These are phyloP conservation scores for Hypoxylon rubiginosum DNA, from an alignment of 2,329 filamentous ascomycete genomes.

Conservation along the genomic window DNA sequence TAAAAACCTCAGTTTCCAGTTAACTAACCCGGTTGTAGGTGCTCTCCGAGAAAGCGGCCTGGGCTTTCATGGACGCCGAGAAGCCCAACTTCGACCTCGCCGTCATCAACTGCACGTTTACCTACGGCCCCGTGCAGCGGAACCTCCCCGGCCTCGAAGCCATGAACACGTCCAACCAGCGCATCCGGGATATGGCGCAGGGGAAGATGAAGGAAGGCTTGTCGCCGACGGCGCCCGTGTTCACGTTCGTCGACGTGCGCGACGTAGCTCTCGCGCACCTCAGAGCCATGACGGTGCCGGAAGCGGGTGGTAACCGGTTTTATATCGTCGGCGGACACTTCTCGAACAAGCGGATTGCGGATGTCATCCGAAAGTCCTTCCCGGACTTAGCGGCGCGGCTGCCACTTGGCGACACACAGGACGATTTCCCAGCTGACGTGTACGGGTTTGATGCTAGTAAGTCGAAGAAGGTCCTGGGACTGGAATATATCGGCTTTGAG, in stretches of 20 bases:
- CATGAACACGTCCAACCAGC: slow-evolving; percentile 80
- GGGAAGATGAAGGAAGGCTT: slow-evolving; percentile 72
- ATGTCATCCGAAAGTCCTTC: slow-evolving; percentile 68
- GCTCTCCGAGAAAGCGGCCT: slow-evolving; percentile 76
- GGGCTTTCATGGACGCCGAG: slow-evolving; percentile 71
- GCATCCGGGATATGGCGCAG: slow-evolving; percentile 72
- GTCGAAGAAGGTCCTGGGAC: slow-evolving; percentile 67
- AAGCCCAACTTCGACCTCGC: slow-evolving; percentile 71
- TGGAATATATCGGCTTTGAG: slow-evolving; percentile 71
- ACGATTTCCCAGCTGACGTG: slow-evolving; percentile 61
- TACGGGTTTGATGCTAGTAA: slow-evolving; percentile 69
- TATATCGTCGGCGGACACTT: slow-evolving; percentile 73
- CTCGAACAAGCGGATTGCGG: slow-evolving; percentile 69
- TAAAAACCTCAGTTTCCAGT: neutral
- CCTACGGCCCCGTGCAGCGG: slow-evolving; percentile 74
- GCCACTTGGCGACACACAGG: slow-evolving; percentile 57
- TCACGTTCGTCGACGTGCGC: slow-evolving; percentile 71
- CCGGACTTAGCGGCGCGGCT: slow-evolving; percentile 64
- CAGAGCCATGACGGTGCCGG: slow-evolving; percentile 67
- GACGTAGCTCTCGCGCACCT: slow-evolving; percentile 75
- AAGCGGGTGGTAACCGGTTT: slow-evolving; percentile 72
- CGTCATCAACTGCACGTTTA: slow-evolving; percentile 73
- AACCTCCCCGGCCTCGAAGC: slow-evolving; percentile 72
- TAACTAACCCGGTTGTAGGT: slow-evolving; percentile 56
- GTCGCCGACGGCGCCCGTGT: slow-evolving; percentile 67